Percentiles rank a stretch among this genome's conserved stretches.
Conservation (phyloP, 371 early-diverging fungal genomes). For the Rozella allomycis region DNA sequence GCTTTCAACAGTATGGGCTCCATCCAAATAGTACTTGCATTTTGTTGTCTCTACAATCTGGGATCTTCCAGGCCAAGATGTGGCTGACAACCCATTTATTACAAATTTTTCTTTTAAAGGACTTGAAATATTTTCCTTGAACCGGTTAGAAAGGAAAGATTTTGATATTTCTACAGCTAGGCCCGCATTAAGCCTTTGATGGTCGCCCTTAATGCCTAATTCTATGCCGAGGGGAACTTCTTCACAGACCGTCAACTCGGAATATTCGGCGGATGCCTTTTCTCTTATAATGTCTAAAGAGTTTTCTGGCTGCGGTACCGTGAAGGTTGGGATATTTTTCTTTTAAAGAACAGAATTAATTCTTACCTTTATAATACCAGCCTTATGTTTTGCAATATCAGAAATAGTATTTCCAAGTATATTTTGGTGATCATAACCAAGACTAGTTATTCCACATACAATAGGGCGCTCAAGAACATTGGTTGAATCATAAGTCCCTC, state of each 20-base stretch:
- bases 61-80: conserved; percentile 75
- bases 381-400: conserved; percentile 82
- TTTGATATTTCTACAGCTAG: conserved; percentile 1
- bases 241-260: no score
- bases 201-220: conserved; percentile 49
- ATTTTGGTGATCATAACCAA: conserved; percentile 55
- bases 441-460: conserved; percentile 54
- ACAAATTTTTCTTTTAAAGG: conserved; percentile 21
- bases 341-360: conserved; percentile 3
- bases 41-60: conserved; percentile 26
- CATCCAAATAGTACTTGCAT: conserved; percentile 59
- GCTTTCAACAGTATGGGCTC: conserved; percentile 83
- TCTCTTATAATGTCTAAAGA: conserved; percentile 42
- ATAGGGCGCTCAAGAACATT: conserved; percentile 45
- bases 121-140: neutral
- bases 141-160: neutral
- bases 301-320: conserved; percentile 41
- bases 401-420: conserved; percentile 48
- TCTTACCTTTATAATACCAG: conserved; percentile 58
- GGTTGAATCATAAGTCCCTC: conserved; percentile 65
- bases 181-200: conserved; percentile 60
- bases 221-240: no score
- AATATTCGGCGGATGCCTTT: no score
- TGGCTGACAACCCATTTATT: conserved; percentile 29
- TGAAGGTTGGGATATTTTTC: conserved; percentile 38